Percentiles rank a stretch among this genome's conserved stretches.
These are phyloP conservation scores for Coemansia erecta DNA, from an alignment of 192 early-diverging fungal species.

Conservation along the genomic window DNA sequence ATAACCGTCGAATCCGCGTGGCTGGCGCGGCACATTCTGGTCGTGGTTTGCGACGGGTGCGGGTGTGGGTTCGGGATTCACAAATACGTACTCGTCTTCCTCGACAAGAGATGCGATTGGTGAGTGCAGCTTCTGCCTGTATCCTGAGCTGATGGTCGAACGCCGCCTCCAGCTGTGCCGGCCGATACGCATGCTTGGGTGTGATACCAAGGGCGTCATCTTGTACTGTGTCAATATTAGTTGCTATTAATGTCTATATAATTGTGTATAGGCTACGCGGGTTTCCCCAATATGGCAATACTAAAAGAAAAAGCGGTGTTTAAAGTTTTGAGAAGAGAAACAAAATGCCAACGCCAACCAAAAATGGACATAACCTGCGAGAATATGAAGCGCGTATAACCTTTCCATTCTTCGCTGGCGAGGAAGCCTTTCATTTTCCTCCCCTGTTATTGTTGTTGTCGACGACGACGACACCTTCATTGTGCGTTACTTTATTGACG, in stretches of 20 bases:
- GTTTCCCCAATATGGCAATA: no score
- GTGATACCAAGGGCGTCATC: conserved; percentile 1
- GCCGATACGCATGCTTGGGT: background rate
- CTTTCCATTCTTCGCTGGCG: no score
- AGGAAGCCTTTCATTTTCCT: no score
- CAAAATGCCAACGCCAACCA: background rate
- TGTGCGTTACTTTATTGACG: no score
- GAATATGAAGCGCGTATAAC: background rate
- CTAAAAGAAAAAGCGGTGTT: background rate
- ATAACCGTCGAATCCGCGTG: conserved; percentile 19
- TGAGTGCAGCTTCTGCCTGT: conserved; percentile 1
- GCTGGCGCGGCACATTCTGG: background rate
- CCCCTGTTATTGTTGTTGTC: no score
- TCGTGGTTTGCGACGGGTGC: no score
- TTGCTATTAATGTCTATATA: background rate
- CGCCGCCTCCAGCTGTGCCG: background rate
- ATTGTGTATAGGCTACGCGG: background rate
- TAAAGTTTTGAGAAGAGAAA: background rate
- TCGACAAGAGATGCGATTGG: background rate
- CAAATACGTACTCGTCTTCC: background rate
- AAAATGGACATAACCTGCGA: background rate
- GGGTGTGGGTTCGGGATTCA: background rate
- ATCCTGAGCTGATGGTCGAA: background rate
- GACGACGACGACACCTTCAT: no score
- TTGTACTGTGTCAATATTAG: background rate